These are phyloP conservation scores for Fusarium armeniacum DNA, from an alignment of 2,329 filamentous ascomycete genomes.

Conservation along the genomic window DNA sequence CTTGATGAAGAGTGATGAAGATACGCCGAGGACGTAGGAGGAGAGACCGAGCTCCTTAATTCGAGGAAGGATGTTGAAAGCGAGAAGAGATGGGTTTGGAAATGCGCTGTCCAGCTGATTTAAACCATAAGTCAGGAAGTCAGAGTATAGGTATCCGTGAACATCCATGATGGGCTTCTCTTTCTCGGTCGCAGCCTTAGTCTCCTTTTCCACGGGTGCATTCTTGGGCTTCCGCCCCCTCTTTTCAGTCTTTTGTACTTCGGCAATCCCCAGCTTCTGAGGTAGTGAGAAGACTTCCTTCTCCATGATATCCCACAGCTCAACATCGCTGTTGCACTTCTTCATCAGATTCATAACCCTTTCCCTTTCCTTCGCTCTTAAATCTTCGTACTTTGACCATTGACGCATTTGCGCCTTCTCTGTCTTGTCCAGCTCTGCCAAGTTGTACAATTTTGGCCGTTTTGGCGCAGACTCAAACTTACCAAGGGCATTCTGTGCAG, in stretches of 20 bases:
- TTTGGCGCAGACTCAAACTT: constrained; percentile 55
- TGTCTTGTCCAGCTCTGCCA: constrained; percentile 52
- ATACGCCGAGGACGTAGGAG: constrained; percentile 79
- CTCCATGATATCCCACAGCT: constrained; percentile 77
- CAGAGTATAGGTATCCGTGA: constrained; percentile 75
- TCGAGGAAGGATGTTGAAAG: constrained; percentile 73
- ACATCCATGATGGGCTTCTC: constrained; percentile 64
- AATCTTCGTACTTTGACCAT: constrained; percentile 53
- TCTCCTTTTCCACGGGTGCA: constrained; percentile 20
- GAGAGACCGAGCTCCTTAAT: constrained; percentile 77
- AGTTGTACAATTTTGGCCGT: constrained; percentile 43
- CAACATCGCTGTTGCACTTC: constrained; percentile 69
- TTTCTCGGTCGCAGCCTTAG: not conserved
- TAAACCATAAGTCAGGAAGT: constrained; percentile 70
- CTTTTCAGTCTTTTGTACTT: constrained; percentile 23
- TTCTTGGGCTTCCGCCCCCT: constrained; percentile 34
- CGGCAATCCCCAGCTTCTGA: constrained; percentile 66
- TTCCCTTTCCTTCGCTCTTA: constrained; percentile 62
- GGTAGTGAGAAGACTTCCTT: constrained; percentile 75
- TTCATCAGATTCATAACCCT: constrained; percentile 69
- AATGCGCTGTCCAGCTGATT: constrained; percentile 71
- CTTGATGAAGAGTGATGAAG: constrained; percentile 77
- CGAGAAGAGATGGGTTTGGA: constrained; percentile 68
- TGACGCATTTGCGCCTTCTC: constrained; percentile 55
- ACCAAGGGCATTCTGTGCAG: constrained; percentile 57